A percentile compares a stretch with the other conserved stretches of the same genome.
Conservation (phyloP, 768 basidiomycete species). For the Baorangia bicolor region DNA sequence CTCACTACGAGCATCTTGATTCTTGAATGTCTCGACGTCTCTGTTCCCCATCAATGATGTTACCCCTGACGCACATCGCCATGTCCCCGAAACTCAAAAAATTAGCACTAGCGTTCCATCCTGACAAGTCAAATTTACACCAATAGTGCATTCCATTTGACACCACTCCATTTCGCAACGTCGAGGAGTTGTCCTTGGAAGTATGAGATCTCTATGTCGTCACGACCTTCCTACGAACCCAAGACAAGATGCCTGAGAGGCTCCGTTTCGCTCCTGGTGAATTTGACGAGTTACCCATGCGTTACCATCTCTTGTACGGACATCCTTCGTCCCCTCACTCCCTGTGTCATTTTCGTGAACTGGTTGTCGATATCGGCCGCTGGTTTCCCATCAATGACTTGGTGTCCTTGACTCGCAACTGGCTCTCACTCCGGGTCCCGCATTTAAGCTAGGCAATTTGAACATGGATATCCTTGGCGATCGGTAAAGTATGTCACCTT, state of each 20-base stretch:
- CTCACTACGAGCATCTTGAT: not conserved
- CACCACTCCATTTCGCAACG: not conserved
- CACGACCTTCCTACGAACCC: not conserved
- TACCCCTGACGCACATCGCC: not conserved
- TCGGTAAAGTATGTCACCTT: not conserved
- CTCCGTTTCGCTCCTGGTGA: not conserved
- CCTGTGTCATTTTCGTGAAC: not conserved
- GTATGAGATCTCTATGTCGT: not conserved
- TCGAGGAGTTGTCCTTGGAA: not conserved
- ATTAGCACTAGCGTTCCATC: not conserved
- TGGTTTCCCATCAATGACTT: slow-evolving; percentile 6
- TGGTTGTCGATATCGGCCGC: not conserved
- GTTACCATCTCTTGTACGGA: not conserved
- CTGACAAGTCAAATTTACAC: not conserved
- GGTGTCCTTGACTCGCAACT: not conserved
- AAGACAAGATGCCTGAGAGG: not conserved
- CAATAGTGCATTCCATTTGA: not conserved
- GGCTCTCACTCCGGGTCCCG: not conserved
- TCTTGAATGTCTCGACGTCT: not conserved
- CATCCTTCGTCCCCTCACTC: not conserved
- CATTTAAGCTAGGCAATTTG: not conserved
- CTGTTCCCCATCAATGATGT: not conserved
- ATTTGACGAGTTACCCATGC: not conserved
- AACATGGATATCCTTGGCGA: too few species aligned
- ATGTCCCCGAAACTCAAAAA: not conserved